A percentile compares a stretch with the other conserved stretches of the same genome.
Evolutionary conservation across 345 rosid genomes (phyloP).

Genomic region (Aethionema arabicum): DNA sequence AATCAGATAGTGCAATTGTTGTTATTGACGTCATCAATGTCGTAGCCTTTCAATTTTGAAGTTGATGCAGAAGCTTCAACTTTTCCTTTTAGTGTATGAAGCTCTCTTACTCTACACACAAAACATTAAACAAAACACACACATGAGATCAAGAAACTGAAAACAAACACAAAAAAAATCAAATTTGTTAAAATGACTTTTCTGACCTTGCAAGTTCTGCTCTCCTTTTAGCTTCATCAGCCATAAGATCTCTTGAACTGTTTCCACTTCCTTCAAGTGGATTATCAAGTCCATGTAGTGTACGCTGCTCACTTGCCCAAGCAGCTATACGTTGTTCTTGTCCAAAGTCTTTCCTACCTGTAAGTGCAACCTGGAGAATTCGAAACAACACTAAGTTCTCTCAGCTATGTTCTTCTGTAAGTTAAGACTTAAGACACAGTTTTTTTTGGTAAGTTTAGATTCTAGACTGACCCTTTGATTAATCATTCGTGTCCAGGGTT

Average conservation of each 20-base stretch:
- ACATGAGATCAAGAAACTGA: conserved; percentile 2
- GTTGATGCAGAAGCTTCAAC: conserved; percentile 37
- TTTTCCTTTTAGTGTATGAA: conserved; percentile 45
- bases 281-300: conserved; percentile 39
- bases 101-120: conserved; percentile 43
- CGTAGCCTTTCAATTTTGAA: conserved; percentile 34
- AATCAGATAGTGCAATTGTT: conserved; percentile 8
- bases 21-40: conserved; percentile 39
- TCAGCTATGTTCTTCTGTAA: too few relatives aligned
- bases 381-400: too few relatives aligned
- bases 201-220: conserved; percentile 34
- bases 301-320: conserved; percentile 28
- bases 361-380: conserved; percentile 19
- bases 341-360: conserved; percentile 37
- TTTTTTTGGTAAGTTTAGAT: too few relatives aligned
- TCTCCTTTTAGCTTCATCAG: conserved; percentile 42
- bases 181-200: not conserved
- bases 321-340: conserved; percentile 43
- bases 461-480: conserved; percentile 57
- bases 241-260: conserved; percentile 38
- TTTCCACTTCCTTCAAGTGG: conserved; percentile 25
- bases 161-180: not conserved
- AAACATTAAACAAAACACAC: conserved; percentile 10
- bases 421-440: too few relatives aligned
- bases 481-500: conserved; percentile 65